Base-by-base conservation (phyloP, 169 alveolate genomes). In the Plasmodium coatneyi region DNA sequence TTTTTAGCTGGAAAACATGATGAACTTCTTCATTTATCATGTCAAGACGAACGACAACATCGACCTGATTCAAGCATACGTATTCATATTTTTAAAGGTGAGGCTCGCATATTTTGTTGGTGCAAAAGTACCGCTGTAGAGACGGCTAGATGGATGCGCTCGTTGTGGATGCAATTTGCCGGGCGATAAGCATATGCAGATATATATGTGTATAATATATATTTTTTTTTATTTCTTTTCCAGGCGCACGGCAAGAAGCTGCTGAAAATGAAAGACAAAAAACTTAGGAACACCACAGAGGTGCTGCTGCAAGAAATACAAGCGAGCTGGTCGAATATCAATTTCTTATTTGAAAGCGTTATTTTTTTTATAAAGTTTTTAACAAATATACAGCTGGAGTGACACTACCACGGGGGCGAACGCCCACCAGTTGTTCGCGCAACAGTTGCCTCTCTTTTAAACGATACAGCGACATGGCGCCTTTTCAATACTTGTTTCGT, bases 301-400 rank as follows among this genome's bases (percentile, higher is more conserved):
- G 89, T 79, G 41, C 30, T 87, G 30, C 89, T 87, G 32, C 93
- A 87, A 19, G 93, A 87, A 79, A 79, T 79, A 52, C 93, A 87
- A 78, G n/a, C 52, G 39, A 78, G 87, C 30, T 87, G 93, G 93
- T 87, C 93, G 32, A 87, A 34, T 43, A 78, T 87, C 36, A 87
- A 87, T 43, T 78, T 87, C 36, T 87, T 87, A 87, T 87, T 87
- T 87, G 93, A 87, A 87, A 87, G 80, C 52, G 80, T 79, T 34
- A 87, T 87, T 87, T 87, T 87, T 87, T 87, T 87, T 87, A 87
- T 87, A n/a, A 87, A 87, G 28, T 87, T 87, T 87, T 87, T 87
- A 54, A 87, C 93, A 87, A 87, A 87, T 79, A 87, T 87, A 78
- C 93, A 87, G 81, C 30, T 87, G 34, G 93, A 87, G 81, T 87